These are phyloP conservation scores for Biscutella laevigata DNA, from an alignment of 441 rosid species.

Conservation along the genomic window DNA sequence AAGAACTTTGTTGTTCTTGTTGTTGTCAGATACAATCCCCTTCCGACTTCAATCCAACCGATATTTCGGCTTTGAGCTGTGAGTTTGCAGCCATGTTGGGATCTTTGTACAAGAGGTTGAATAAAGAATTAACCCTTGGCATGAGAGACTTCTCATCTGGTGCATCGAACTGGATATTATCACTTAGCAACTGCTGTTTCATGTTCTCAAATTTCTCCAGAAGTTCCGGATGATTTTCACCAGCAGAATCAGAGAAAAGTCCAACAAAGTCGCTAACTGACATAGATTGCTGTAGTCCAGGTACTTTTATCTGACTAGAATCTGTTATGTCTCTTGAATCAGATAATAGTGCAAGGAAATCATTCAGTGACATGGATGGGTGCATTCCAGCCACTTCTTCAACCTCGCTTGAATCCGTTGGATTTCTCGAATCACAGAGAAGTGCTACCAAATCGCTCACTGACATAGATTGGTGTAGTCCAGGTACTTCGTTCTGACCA, in stretches of 20 bases:
- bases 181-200: slow-evolving; percentile 75
- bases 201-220: slow-evolving; percentile 56
- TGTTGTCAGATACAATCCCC: slow-evolving; percentile 32
- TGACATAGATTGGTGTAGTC: slow-evolving; percentile 77
- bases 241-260: slow-evolving; percentile 52
- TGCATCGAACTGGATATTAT: slow-evolving; percentile 52
- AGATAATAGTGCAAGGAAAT: slow-evolving; percentile 21
- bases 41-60: slow-evolving; percentile 28
- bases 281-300: slow-evolving; percentile 77
- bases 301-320: slow-evolving; percentile 50
- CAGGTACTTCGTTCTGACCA: slow-evolving; percentile 61
- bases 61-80: slow-evolving; percentile 45
- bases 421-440: slow-evolving; percentile 41
- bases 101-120: slow-evolving; percentile 86
- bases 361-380: slow-evolving; percentile 28
- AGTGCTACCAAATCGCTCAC: slow-evolving; percentile 74
- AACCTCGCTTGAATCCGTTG: slow-evolving; percentile 48
- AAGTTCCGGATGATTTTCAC: slow-evolving; percentile 43
- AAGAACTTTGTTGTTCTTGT: slow-evolving; percentile 19
- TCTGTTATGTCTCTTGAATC: slow-evolving; percentile 45
- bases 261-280: slow-evolving; percentile 81
- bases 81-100: slow-evolving; percentile 35
- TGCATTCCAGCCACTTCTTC: slow-evolving; percentile 31
- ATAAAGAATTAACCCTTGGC: slow-evolving; percentile 93
- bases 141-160: slow-evolving; percentile 89